Evolutionary conservation across 2,329 filamentous ascomycete species (phyloP), one percentile per base, ranked within the genome.

Genomic region (Pseudogymnoascus sp.): DNA sequence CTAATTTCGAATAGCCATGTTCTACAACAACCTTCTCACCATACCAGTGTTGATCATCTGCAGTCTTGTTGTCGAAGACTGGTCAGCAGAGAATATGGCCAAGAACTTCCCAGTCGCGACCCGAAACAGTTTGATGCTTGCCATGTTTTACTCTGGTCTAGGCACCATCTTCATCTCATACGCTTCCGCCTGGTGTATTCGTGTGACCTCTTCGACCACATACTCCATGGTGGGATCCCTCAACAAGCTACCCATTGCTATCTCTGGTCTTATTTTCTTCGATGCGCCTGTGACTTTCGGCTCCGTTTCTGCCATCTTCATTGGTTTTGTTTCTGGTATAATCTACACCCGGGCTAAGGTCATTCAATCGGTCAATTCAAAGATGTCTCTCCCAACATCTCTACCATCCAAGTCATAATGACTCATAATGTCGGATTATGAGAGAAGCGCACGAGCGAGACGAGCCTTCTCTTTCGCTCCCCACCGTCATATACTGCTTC

Each of bases 161-260:
- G 91, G 87, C 35, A 88, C 91, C 62, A 91, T 96, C 72, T 96
- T 96, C 79, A 97, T 97, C 76, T 96, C 92, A n/a, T 97, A 97
- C 82, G 93, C 91, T 71, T 96, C 92, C 18, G 93, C 93, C 38
- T 97, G 93, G 93, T 96, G 93, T 73, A 93, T 97, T 66, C 91
- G 93, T 65, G 89, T 96, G 67, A 96, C 93, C 5, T 95, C 91
- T 0, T 96, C 91, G 31, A 97, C 93, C 7, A 97, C 93, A 1
- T 97, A 96, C 80, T 93, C 90, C 25, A 96, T 97, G 92, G 93
- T 96, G 60, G 93, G 93, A 65, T 90, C 92, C n/a, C 81, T 97
- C 71, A 97, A 97, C 83, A 97, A 97, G 82, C 86, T 97, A 28
- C 93, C 93, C 41, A 91, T 97, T 69, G 93, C 93, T 61, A 75